Evolutionary conservation across 2,329 filamentous ascomycete species (phyloP), one percentile per base, ranked within the genome.

Genomic region (Fusarium chaquense): DNA sequence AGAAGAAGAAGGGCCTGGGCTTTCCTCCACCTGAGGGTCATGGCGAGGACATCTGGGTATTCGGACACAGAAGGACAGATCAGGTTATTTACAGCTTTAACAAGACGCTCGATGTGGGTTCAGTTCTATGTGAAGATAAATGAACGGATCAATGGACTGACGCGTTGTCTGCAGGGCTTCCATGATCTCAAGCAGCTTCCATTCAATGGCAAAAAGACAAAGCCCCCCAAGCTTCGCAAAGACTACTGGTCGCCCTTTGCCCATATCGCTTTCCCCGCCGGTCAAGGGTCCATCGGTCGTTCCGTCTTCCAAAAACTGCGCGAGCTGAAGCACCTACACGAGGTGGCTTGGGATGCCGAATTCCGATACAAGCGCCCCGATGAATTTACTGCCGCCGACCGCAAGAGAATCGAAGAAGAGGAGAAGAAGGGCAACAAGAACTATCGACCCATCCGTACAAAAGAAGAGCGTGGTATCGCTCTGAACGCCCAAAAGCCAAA

Each of bases 121-220:
- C 24, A 47, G 40, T 45, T 43, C 18, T 45, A 13, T n/a, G 1
- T 24, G n/a, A 24, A 33, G 6, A 24, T 18, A 16, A 9, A 3
- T 11, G 33, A n/a, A 41, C 16, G 4, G 16, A 13, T 1, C 20
- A 8, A 13, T 36, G 18, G 40, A 22, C 41, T 54, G 38, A 69
- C 40, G 24, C 12, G 28, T 33, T 26, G 20, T 38, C 13, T 35
- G 13, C 15, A 83, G 81, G 78, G 76, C 24, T 72, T 82, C 70
- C 81, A 83, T 62, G 81, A 82, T 47, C 78, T 89, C 68, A 83
- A 84, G 73, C 87, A 90, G 75, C 78, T 91, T 64, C 85, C 87
- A 49, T 91, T 86, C 81, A 88, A 89, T 69, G 89, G 89, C 79
- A 91, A 91, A 77, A 91, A 92, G 79, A 84, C 87, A 47, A 86